Conservation (phyloP, 2,329 filamentous ascomycete genomes). For the Aspergillus tubingensis region DNA sequence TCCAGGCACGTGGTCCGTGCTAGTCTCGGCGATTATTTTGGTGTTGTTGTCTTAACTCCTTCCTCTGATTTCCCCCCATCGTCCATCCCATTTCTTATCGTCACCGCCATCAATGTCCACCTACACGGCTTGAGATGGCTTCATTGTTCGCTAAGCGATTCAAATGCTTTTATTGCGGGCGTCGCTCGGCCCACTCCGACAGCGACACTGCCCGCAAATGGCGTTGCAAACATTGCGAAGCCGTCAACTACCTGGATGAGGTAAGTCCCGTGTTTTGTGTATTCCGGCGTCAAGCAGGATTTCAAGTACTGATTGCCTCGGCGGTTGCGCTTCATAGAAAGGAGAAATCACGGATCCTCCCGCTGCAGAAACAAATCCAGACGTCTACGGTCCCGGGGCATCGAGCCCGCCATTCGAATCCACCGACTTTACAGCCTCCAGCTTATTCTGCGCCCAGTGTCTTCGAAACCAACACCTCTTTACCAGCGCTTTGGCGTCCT, state of each 20-base stretch:
- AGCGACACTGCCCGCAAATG: slow-evolving; percentile 65
- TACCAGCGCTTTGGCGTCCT: slow-evolving; percentile 74
- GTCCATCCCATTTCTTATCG: neutral
- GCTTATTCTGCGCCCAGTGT: slow-evolving; percentile 73
- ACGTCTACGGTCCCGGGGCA: slow-evolving; percentile 35
- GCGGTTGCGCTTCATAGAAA: slow-evolving; percentile 54
- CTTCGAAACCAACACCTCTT: slow-evolving; percentile 86
- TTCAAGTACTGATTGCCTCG: slow-evolving; percentile 16
- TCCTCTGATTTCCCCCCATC: slow-evolving; percentile 8
- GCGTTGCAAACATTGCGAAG: slow-evolving; percentile 75
- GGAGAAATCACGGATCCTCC: slow-evolving; percentile 90
- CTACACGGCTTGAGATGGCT: slow-evolving; percentile 38
- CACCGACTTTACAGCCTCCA: slow-evolving; percentile 36
- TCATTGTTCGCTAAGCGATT: slow-evolving; percentile 51
- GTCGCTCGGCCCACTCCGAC: slow-evolving; percentile 62
- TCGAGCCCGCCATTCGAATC: slow-evolving; percentile 50
- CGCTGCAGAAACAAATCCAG: slow-evolving; percentile 56
- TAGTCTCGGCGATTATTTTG: slow-evolving; percentile 28
- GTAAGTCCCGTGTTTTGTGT: slow-evolving; percentile 51
- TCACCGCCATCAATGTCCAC: slow-evolving; percentile 17
- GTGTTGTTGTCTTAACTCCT: slow-evolving; percentile 26
- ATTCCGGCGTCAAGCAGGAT: slow-evolving; percentile 17
- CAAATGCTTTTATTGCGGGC: slow-evolving; percentile 82
- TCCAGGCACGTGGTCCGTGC: slow-evolving; percentile 28
- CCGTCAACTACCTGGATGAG: slow-evolving; percentile 85